Evolutionary conservation across 2,329 filamentous ascomycete species (phyloP).

Genomic region (Aspergillus sp.): DNA sequence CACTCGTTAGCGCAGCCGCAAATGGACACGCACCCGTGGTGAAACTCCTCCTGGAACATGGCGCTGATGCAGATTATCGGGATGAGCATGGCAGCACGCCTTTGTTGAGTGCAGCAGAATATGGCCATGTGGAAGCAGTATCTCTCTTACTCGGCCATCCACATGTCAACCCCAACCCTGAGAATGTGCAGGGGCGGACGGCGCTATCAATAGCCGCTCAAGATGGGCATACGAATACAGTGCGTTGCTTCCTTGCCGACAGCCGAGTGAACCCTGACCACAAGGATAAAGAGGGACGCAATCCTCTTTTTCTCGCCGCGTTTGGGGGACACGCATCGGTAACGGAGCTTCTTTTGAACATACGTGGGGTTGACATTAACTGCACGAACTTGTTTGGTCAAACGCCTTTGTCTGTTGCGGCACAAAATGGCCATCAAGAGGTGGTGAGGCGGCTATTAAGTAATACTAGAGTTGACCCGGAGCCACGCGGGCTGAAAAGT

Average conservation of each 20-base stretch:
- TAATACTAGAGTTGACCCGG: not conserved
- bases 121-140: not conserved
- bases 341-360: not conserved
- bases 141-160: not conserved
- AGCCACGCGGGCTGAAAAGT: not conserved
- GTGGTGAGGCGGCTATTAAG: not conserved
- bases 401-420: not conserved
- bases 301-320: not conserved
- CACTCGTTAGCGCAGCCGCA: not conserved
- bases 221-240: not conserved
- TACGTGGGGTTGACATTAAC: not conserved
- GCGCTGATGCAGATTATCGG: not conserved
- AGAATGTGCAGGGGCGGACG: not conserved
- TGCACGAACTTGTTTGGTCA: not conserved
- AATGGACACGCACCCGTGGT: slow-evolving; percentile 2
- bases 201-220: not conserved
- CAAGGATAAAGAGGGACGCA: not conserved
- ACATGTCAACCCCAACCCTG: slow-evolving; percentile 7
- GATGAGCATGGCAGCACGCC: not conserved
- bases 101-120: not conserved
- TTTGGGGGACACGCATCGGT: not conserved
- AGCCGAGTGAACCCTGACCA: slow-evolving; percentile 7
- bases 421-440: not conserved
- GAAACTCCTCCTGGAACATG: slow-evolving; percentile 4
- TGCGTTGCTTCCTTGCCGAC: slow-evolving; percentile 1